These are phyloP conservation scores for Typha latifolia DNA, from an alignment of 176 grass and related monocot genomes.

Conservation along the genomic window DNA sequence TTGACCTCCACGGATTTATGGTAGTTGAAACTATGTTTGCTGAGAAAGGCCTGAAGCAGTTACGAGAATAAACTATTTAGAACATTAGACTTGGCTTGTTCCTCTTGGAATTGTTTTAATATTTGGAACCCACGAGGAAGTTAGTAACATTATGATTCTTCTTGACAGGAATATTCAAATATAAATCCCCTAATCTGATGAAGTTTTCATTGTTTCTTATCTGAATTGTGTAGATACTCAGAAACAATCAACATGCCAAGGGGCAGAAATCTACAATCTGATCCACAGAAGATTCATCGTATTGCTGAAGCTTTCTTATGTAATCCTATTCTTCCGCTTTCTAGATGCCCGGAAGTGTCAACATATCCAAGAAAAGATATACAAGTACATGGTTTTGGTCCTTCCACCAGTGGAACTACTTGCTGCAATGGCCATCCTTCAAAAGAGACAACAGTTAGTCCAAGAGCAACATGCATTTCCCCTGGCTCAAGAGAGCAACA, in stretches of 20 bases:
- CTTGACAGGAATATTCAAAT: neutral
- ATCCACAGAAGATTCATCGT: slow-evolving; percentile 20
- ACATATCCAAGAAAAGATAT: slow-evolving; percentile 32
- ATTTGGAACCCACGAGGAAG: too few relatives aligned
- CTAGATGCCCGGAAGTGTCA: slow-evolving; percentile 30
- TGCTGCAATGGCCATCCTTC: slow-evolving; percentile 33
- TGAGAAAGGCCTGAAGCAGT: too few relatives aligned
- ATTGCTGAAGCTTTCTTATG: slow-evolving; percentile 38
- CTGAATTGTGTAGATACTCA: neutral
- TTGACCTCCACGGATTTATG: too few relatives aligned
- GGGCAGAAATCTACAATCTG: slow-evolving; percentile 31
- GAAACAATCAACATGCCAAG: slow-evolving; percentile 22
- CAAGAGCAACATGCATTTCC: slow-evolving; percentile 45
- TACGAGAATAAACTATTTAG: too few relatives aligned
- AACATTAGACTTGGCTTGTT: too few relatives aligned
- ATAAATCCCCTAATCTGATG: neutral
- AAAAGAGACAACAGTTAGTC: slow-evolving; percentile 45
- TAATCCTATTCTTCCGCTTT: slow-evolving; percentile 39
- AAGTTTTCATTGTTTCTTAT: neutral
- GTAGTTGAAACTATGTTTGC: too few relatives aligned
- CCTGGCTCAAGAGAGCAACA: slow-evolving; percentile 30
- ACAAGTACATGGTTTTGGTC: slow-evolving; percentile 31
- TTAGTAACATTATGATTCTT: neutral
- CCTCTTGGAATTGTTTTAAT: too few relatives aligned
- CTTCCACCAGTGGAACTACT: slow-evolving; percentile 30